These are phyloP conservation scores for Penicillium concentricum DNA, from an alignment of 2,329 filamentous ascomycete genomes.

Conservation along the genomic window DNA sequence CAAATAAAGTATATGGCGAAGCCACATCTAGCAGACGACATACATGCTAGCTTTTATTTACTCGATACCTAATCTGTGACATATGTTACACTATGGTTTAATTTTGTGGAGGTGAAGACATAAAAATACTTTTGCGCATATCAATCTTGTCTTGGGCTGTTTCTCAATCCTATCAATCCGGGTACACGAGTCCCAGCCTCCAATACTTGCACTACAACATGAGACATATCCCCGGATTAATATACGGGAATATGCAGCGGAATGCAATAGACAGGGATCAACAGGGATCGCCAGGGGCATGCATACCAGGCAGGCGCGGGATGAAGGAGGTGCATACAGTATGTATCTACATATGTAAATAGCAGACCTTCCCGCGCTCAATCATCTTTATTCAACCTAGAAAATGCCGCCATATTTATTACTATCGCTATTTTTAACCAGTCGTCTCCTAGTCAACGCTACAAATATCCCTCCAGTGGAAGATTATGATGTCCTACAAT, in stretches of 20 bases:
- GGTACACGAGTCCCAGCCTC: neutral
- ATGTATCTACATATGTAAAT: conserved; percentile 1
- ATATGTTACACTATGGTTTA: too few relatives aligned
- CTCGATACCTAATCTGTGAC: too few relatives aligned
- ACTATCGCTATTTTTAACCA: conserved; percentile 14
- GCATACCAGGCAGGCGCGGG: neutral
- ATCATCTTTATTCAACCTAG: neutral
- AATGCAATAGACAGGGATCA: neutral
- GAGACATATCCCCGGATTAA: neutral
- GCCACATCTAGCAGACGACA: too few relatives aligned
- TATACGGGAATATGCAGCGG: neutral
- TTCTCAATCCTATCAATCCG: neutral
- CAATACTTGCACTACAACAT: neutral
- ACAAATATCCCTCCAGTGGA: conserved; percentile 13
- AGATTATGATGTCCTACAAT: conserved; percentile 45
- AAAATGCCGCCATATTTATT: conserved; percentile 13
- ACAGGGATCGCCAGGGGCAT: conserved; percentile 1
- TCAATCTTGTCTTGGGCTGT: neutral
- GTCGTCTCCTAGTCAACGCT: conserved; percentile 10
- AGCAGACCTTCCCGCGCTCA: neutral
- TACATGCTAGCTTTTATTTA: too few relatives aligned
- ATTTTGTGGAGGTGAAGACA: too few relatives aligned
- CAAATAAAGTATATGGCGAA: too few relatives aligned
- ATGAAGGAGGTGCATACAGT: neutral
- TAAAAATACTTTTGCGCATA: too few relatives aligned